Evolutionary conservation across 805 yeast species (phyloP), one percentile per base, ranked within the genome.

Genomic region (Phaffomyces antillensis): DNA sequence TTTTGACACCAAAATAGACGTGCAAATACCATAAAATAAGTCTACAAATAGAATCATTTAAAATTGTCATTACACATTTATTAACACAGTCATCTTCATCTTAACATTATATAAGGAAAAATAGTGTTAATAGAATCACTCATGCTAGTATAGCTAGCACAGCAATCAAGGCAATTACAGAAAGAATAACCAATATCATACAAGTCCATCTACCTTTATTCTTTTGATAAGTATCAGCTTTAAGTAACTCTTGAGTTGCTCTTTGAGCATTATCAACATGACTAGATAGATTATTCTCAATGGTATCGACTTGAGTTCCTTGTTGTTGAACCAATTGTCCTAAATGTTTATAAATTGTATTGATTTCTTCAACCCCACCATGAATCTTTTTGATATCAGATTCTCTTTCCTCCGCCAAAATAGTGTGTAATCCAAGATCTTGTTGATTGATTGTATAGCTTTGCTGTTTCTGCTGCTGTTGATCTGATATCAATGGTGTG

Each of bases 331-430:
- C 93, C 54, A 90, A 66, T 34, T 78, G 74, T 15, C 89, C 88
- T 45, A 90, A 63, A 55, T 89, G 96, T 52, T 80, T 79, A 61
- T 88, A 89, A 5, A 90, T 89, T 10, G 88, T 73, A 61, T 90
- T 89, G 36, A 90, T 86, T 52, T 90, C 96, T 43, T 73, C 76
- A 11, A 89, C 87, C 0, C 96, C 95, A 36, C 78, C 77, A 37
- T 83, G 81, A 9, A 89, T 82, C 49, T 77, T 80, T 28, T 72
- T 69, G 30, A 90, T 84, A 49, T 87, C 93, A 23, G 76, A 66
- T 43, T 84, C 81, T 44, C 96, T 68, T 56, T 87, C 91, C 45
- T 80, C 77, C 3, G 89, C 79, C 6, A 85, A 62, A 1, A 80
- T 60, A 1, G 76, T 55, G 53, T 86, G 91, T 50, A 80, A 79